A percentile compares a stretch with the other conserved stretches of the same genome.
Evolutionary conservation across 1,139 yeast species (phyloP).

Genomic region (Candida anutae): DNA sequence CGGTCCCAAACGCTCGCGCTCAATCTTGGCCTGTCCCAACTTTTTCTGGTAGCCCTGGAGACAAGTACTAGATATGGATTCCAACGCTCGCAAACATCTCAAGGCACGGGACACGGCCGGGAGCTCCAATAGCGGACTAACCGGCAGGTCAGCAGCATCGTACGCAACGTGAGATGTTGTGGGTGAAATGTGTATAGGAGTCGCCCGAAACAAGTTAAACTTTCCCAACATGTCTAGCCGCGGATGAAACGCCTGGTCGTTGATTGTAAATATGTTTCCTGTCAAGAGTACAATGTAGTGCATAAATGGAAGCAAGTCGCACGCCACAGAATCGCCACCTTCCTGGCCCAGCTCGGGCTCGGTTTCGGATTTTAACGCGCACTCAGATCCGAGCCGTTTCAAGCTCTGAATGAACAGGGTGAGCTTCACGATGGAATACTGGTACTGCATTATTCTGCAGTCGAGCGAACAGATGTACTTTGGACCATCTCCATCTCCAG

Average conservation of each 20-base stretch:
- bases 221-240: slow-evolving; percentile 36
- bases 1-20: slow-evolving; percentile 11
- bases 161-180: slow-evolving; percentile 35
- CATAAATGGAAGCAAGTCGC: slow-evolving; percentile 17
- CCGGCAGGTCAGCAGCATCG: slow-evolving; percentile 25
- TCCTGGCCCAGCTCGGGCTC: neutral
- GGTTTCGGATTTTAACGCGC: neutral
- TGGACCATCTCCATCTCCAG: no score
- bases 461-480: slow-evolving; percentile 18
- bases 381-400: neutral
- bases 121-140: slow-evolving; percentile 23
- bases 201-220: slow-evolving; percentile 28
- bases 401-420: slow-evolving; percentile 14
- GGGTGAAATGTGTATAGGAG: slow-evolving; percentile 25
- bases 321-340: neutral
- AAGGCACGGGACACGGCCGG: slow-evolving; percentile 22
- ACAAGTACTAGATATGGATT: slow-evolving; percentile 29
- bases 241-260: slow-evolving; percentile 36
- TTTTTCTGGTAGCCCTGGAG: slow-evolving; percentile 42
- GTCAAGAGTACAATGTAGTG: slow-evolving; percentile 32
- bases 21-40: slow-evolving; percentile 33
- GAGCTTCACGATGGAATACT: slow-evolving; percentile 30
- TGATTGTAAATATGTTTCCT: slow-evolving; percentile 42
- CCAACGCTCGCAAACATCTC: slow-evolving; percentile 31
- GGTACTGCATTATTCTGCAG: slow-evolving; percentile 33